A percentile compares a stretch with the other conserved stretches of the same genome.
phyloP scores from a whole-genome alignment of 2,329 filamentous ascomycete genomes.

The Calonectria pteridis region DNA sequence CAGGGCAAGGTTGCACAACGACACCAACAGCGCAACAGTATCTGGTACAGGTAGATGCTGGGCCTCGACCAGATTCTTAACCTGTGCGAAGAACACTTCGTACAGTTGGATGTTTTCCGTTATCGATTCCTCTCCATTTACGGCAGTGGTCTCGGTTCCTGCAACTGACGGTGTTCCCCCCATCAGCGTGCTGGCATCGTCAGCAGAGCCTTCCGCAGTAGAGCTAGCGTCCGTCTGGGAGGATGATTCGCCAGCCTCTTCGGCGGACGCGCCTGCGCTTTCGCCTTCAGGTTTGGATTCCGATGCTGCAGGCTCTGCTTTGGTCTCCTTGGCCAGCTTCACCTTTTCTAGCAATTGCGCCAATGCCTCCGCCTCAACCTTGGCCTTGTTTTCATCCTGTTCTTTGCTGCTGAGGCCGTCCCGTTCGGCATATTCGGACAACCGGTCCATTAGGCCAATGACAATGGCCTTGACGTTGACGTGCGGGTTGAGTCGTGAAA shows the following conservation, averaged over 20 bases:
- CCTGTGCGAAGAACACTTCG: conserved; percentile 97
- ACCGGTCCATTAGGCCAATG: conserved; percentile 95
- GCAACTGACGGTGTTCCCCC: conserved; percentile 56
- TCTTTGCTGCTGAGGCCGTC: conserved; percentile 80
- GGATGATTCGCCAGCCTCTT: conserved; percentile 51
- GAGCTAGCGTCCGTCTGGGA: conserved; percentile 37
- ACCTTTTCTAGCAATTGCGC: conserved; percentile 82
- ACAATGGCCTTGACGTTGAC: conserved; percentile 99
- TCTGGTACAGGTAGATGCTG: conserved; percentile 94
- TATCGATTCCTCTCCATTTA: conserved; percentile 58
- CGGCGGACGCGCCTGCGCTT: conserved; percentile 45
- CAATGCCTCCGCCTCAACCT: conserved; percentile 87
- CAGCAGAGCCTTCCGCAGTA: conserved; percentile 40
- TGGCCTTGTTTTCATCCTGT: conserved; percentile 72
- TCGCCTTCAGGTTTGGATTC: conserved; percentile 37
- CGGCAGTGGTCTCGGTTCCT: conserved; percentile 61
- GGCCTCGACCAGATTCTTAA: conserved; percentile 91
- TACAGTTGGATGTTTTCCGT: conserved; percentile 87
- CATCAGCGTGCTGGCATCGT: conserved; percentile 47
- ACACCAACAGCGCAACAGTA: conserved; percentile 93
- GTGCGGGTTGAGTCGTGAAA: conserved; percentile 92
- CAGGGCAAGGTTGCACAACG: conserved; percentile 89
- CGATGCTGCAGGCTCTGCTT: conserved; percentile 23
- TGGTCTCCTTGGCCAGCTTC: conserved; percentile 71
- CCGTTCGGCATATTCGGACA: conserved; percentile 94